Base-by-base conservation (phyloP, 2,329 filamentous ascomycete genomes). In the Didymella exigua region DNA sequence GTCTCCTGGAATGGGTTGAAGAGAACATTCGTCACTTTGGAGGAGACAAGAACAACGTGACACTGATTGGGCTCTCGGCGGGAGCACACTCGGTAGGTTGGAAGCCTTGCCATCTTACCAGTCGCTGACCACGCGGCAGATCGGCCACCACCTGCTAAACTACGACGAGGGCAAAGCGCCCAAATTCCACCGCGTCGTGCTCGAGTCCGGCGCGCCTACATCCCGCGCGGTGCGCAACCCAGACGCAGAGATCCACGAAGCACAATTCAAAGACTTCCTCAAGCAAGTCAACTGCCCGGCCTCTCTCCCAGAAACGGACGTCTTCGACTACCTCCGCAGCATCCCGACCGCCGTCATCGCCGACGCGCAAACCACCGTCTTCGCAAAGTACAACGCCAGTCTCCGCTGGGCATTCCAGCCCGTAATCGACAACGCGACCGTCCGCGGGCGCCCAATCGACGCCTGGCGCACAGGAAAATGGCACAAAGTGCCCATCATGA, bases 71-170 rank as follows among this genome's bases (percentile, higher is more conserved):
- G 3, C 54, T 65, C 10, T 63, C 60, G 5, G 62, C 62, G 8
- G 63, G 63, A 29, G 61, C 61, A 26, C 61, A 64, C 19, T 62
- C 61, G 2, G 59, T 61, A 53, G 6, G 53, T 13, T 9, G 3
- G 18, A 9, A 0, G 0, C 14, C 4, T 14, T 29, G 9, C 3
- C 2, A 5, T 16, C 18, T 18, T 1, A 14, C 6, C 2, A 3
- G 1, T 8, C 8, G 27, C 45, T 61, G 7, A 59, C 13, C 10
- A 2, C 2, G 0, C 5, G 9, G 2, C 26, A 61, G 83, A 82
- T 89, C 60, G 88, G 87, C 3, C 88, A 91, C 65, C 87, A 89
- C 61, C 73, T 90, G 14, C 83, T 89, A 65, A 75, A 80, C 57
- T 55, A 58, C 29, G 68, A 76, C 33, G 71, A 77, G 5, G 33